Evolutionary conservation across 495 filamentous ascomycete genomes (phyloP).

Genomic region (Margaritispora aquatica): DNA sequence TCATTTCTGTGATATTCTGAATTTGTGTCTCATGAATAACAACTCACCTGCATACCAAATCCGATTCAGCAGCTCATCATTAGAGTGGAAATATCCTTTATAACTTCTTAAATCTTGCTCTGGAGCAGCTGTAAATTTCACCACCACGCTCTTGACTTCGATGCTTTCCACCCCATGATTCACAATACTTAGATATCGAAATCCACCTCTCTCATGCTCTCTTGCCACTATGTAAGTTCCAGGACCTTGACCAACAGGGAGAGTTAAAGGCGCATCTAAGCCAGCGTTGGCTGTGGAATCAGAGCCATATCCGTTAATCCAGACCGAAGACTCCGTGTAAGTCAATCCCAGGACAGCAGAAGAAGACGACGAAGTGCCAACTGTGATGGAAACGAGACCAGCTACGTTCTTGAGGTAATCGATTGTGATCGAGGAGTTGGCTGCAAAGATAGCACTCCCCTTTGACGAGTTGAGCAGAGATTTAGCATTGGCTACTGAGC

Average conservation of each 20-base stretch:
- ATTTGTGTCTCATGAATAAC: background rate
- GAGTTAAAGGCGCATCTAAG: slow-evolving; percentile 46
- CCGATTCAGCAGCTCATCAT: slow-evolving; percentile 49
- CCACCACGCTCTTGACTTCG: slow-evolving; percentile 31
- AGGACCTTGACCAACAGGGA: slow-evolving; percentile 37
- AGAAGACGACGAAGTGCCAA: slow-evolving; percentile 33
- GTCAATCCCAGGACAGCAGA: slow-evolving; percentile 47
- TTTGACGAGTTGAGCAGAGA: background rate
- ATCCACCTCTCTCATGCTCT: slow-evolving; percentile 46
- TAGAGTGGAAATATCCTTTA: slow-evolving; percentile 53
- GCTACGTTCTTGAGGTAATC: slow-evolving; percentile 53
- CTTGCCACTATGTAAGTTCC: slow-evolving; percentile 3
- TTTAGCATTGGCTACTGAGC: background rate
- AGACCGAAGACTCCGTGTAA: slow-evolving; percentile 55
- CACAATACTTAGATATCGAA: slow-evolving; percentile 42
- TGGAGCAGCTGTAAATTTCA: slow-evolving; percentile 51
- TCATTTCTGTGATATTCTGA: background rate
- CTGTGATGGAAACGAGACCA: slow-evolving; percentile 44
- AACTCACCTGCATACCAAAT: slow-evolving; percentile 48
- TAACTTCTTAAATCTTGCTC: slow-evolving; percentile 38
- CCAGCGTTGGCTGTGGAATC: slow-evolving; percentile 50
- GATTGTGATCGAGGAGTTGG: slow-evolving; percentile 32
- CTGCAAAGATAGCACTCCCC: background rate
- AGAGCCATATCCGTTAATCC: slow-evolving; percentile 48
- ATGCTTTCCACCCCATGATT: slow-evolving; percentile 27